A percentile compares a stretch with the other conserved stretches of the same genome.
Evolutionary conservation across 768 basidiomycete genomes (phyloP).

Genomic region (Auriscalpium orientale): DNA sequence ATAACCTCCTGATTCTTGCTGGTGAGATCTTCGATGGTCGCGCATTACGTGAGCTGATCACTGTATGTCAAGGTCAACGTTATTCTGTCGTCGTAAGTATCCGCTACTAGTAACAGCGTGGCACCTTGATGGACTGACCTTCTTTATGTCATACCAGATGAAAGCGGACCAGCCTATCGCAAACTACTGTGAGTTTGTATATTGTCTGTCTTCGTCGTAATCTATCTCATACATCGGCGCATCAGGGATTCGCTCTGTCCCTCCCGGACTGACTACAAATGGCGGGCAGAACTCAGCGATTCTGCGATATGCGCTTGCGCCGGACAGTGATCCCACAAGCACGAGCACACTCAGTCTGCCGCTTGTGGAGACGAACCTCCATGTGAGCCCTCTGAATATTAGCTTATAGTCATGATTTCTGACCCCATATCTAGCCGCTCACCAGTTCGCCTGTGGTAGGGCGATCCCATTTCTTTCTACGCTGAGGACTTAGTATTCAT

Average conservation of each 20-base stretch:
- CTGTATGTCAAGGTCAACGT: background rate
- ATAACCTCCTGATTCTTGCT: slow-evolving; percentile 18
- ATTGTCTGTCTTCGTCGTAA: background rate
- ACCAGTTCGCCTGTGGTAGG: background rate
- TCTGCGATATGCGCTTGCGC: slow-evolving; percentile 41
- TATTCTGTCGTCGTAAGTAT: slow-evolving; percentile 1
- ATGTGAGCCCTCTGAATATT: slow-evolving; percentile 3
- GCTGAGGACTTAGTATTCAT: background rate
- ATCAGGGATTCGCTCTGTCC: slow-evolving; percentile 15
- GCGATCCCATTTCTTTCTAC: background rate
- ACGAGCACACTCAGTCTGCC: slow-evolving; percentile 13
- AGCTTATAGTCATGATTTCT: background rate
- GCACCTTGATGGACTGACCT: background rate
- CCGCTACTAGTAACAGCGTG: background rate
- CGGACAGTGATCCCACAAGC: slow-evolving; percentile 30
- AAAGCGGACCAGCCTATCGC: background rate
- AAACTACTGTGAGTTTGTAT: background rate
- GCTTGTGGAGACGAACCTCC: slow-evolving; percentile 32
- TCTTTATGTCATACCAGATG: slow-evolving; percentile 5
- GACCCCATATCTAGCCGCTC: background rate
- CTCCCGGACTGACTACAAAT: slow-evolving; percentile 17
- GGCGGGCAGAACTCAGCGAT: slow-evolving; percentile 47
- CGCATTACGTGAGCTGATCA: background rate
- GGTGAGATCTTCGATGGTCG: slow-evolving; percentile 1
- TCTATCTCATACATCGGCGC: too few relatives aligned